Conservation (phyloP, 768 basidiomycete genomes). For the Omphalotus guepiniiformis region DNA sequence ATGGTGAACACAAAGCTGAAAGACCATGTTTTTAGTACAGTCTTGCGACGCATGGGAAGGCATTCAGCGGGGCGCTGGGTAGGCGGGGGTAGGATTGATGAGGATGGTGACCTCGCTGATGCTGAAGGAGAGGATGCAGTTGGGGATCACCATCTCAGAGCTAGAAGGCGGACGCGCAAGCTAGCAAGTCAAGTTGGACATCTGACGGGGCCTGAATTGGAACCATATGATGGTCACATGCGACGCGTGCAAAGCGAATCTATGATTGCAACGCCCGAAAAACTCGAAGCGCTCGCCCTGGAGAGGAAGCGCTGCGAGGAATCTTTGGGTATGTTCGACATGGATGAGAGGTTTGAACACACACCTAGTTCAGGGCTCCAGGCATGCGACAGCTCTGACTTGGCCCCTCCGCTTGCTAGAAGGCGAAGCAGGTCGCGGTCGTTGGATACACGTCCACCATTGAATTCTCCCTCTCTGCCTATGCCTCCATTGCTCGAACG, state of each 20-base stretch:
- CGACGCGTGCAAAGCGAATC: conserved; percentile 68
- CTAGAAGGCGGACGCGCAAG: conserved; percentile 32
- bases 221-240: conserved; percentile 30
- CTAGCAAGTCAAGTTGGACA: conserved; percentile 38
- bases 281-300: conserved; percentile 29
- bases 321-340: conserved; percentile 35
- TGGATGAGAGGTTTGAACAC: too few relatives aligned
- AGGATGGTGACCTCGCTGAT: conserved; percentile 50
- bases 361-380: too few relatives aligned
- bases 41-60: conserved; percentile 70
- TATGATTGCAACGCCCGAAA: conserved; percentile 34
- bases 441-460: conserved; percentile 14
- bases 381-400: conserved; percentile 9
- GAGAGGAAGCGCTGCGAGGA: conserved; percentile 30
- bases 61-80: conserved; percentile 39
- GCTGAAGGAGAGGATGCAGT: conserved; percentile 31
- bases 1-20: conserved; percentile 91
- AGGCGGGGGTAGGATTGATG: conserved; percentile 41
- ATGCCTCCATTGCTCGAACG: conserved; percentile 26
- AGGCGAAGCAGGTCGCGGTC: conserved; percentile 44
- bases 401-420: too few relatives aligned
- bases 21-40: conserved; percentile 91
- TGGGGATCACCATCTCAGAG: conserved; percentile 17
- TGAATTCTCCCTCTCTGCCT: conserved; percentile 7
- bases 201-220: conserved; percentile 36